A percentile compares a stretch with the other conserved stretches of the same genome.
These are phyloP conservation scores for Solanum gracilifrons DNA, from an alignment of 257 asterid genomes.

Conservation along the genomic window DNA sequence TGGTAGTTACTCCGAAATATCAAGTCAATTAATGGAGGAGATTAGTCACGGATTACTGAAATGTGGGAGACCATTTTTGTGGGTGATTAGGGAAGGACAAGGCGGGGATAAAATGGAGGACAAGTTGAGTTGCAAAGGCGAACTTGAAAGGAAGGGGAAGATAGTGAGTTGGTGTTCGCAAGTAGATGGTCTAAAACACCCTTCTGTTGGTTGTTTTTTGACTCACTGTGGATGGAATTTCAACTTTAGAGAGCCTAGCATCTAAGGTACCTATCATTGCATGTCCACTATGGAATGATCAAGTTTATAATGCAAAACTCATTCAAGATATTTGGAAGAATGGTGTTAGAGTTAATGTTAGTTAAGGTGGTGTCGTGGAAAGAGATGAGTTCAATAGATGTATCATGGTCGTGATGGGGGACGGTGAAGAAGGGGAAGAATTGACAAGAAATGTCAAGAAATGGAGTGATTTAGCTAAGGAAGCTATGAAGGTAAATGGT, in stretches of 20 bases:
- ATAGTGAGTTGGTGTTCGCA: slow-evolving; percentile 22
- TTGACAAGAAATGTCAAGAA: no score
- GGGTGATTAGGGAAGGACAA: slow-evolving; percentile 3
- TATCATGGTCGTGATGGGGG: slow-evolving; percentile 15
- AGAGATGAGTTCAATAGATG: slow-evolving; percentile 26
- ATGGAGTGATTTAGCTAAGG: no score
- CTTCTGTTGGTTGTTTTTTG: slow-evolving; percentile 14
- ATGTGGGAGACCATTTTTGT: slow-evolving; percentile 12
- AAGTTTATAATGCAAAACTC: slow-evolving; percentile 32
- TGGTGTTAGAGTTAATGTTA: slow-evolving; percentile 5
- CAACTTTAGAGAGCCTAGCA: slow-evolving; percentile 26
- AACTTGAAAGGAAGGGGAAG: slow-evolving; percentile 5
- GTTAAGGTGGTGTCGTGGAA: neutral
- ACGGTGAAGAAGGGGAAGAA: neutral
- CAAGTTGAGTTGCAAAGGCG: slow-evolving; percentile 1
- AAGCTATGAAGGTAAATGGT: no score
- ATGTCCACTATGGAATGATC: slow-evolving; percentile 37
- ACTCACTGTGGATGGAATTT: slow-evolving; percentile 41
- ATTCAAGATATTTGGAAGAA: slow-evolving; percentile 11
- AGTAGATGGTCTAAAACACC: slow-evolving; percentile 8
- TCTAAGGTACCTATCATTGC: slow-evolving; percentile 29
- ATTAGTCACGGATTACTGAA: slow-evolving; percentile 7
- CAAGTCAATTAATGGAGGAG: slow-evolving; percentile 6
- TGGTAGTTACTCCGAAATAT: neutral
- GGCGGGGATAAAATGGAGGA: neutral